These are phyloP conservation scores for Mucor irregularis DNA, from an alignment of 371 early-diverging fungal species.

Conservation along the genomic window DNA sequence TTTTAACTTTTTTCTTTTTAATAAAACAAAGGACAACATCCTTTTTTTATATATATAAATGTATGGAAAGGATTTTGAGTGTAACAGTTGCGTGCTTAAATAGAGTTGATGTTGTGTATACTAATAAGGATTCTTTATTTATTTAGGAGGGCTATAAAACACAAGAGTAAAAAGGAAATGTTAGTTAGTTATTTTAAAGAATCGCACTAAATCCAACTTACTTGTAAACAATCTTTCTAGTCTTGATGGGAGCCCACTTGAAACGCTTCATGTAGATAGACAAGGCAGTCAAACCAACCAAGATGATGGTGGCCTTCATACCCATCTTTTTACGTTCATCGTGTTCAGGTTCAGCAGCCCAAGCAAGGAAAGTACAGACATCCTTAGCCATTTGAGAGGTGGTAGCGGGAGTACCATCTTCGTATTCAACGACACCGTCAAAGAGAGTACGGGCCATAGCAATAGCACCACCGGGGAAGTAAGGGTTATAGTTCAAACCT, in stretches of 20 bases:
- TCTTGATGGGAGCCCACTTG: slow-evolving; percentile 79
- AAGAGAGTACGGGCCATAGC: slow-evolving; percentile 94
- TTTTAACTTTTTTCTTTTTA: too few relatives aligned
- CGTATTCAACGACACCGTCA: slow-evolving; percentile 96
- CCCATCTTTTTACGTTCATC: slow-evolving; percentile 97
- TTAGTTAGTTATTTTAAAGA: background rate
- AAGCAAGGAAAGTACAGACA: slow-evolving; percentile 90
- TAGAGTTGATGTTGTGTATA: too few relatives aligned
- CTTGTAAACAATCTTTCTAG: slow-evolving; percentile 82
- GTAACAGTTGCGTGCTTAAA: too few relatives aligned
- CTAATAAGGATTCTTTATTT: slow-evolving; percentile 1
- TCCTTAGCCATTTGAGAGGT: slow-evolving; percentile 98
- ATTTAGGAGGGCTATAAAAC: slow-evolving; percentile 22
- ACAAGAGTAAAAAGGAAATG: background rate
- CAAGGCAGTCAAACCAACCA: slow-evolving; percentile 57
- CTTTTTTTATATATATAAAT: too few relatives aligned
- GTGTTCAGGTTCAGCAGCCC: slow-evolving; percentile 96
- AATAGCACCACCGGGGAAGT: slow-evolving; percentile 99
- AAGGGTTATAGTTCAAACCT: slow-evolving; percentile 97
- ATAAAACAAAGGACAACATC: too few relatives aligned
- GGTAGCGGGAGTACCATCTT: slow-evolving; percentile 97
- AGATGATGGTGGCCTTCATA: slow-evolving; percentile 81
- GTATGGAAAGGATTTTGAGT: too few relatives aligned
- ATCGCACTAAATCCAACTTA: slow-evolving; percentile 19
- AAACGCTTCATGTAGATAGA: slow-evolving; percentile 79